These are phyloP conservation scores for Hypoxylon sp. DNA, from an alignment of 2,329 filamentous ascomycete genomes.

Conservation along the genomic window DNA sequence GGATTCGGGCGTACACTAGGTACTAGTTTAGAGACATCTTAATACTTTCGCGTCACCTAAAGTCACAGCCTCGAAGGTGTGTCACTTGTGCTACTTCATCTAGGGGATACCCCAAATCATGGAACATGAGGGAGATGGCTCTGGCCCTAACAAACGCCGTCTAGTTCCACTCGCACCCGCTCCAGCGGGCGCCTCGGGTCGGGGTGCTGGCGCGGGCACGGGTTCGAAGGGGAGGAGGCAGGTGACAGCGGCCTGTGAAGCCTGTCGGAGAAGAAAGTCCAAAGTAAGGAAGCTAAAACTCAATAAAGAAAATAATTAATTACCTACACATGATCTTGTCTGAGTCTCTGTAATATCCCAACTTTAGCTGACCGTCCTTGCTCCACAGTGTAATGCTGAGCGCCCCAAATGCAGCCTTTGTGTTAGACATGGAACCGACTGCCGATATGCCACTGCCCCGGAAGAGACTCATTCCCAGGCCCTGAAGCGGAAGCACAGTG, in stretches of 20 bases:
- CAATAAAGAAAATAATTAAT: not conserved
- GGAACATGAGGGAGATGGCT: slow-evolving; percentile 20
- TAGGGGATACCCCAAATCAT: slow-evolving; percentile 23
- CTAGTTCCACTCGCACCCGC: slow-evolving; percentile 37
- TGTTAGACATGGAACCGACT: slow-evolving; percentile 49
- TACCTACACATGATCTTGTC: not conserved
- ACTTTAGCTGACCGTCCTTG: not conserved
- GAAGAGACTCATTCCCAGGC: slow-evolving; percentile 54
- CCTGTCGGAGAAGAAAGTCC: slow-evolving; percentile 54
- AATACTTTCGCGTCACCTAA: slow-evolving; percentile 9
- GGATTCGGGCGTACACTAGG: slow-evolving; percentile 3
- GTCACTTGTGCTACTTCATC: slow-evolving; percentile 18
- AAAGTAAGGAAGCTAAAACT: slow-evolving; percentile 47
- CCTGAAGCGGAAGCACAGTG: slow-evolving; percentile 53
- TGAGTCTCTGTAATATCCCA: slow-evolving; percentile 6
- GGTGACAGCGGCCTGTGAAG: slow-evolving; percentile 51
- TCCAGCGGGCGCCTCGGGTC: slow-evolving; percentile 25
- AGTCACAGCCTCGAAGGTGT: slow-evolving; percentile 6
- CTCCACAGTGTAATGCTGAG: slow-evolving; percentile 52
- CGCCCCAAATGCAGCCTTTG: slow-evolving; percentile 53
- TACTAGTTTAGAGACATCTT: slow-evolving; percentile 5
- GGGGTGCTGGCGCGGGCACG: slow-evolving; percentile 19
- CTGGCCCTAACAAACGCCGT: slow-evolving; percentile 24
- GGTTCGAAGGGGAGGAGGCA: slow-evolving; percentile 38
- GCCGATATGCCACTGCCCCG: slow-evolving; percentile 52